These are phyloP conservation scores for Paramecium biaurelia DNA, from an alignment of 73 alveolate genomes.

Conservation along the genomic window DNA sequence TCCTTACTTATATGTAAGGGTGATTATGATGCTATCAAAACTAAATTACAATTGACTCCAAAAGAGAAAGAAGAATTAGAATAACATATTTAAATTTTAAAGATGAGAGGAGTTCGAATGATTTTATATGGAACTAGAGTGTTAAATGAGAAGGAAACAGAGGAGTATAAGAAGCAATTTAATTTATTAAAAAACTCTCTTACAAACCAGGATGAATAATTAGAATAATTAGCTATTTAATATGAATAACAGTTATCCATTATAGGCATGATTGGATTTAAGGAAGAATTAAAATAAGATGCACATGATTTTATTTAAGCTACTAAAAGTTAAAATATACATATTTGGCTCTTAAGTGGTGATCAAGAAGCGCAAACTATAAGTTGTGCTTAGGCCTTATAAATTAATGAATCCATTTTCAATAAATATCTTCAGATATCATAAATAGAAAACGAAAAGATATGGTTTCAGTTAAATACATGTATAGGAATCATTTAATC, in stretches of 20 bases:
- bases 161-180: background rate
- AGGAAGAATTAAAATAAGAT: constrained; percentile 53
- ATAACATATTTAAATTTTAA: background rate
- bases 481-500: background rate
- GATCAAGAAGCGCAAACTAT: constrained; percentile 39
- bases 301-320: constrained; percentile 11
- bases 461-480: background rate
- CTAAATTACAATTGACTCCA: background rate
- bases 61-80: constrained; percentile 50
- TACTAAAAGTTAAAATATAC: constrained; percentile 6
- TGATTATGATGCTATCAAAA: constrained; percentile 33
- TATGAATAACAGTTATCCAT: background rate
- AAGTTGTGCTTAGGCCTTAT: constrained; percentile 36
- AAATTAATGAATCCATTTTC: background rate
- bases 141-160: constrained; percentile 13
- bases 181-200: background rate
- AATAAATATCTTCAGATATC: background rate
- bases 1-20: constrained; percentile 37
- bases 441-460: background rate
- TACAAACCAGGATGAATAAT: background rate
- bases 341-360: constrained; percentile 36
- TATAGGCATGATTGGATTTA: constrained; percentile 39
- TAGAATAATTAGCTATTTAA: background rate
- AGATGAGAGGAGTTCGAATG: constrained; percentile 54
- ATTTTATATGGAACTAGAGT: constrained; percentile 54